These are phyloP conservation scores for Cladosporium sp. DNA, from an alignment of 2,329 filamentous ascomycete genomes.

Conservation along the genomic window DNA sequence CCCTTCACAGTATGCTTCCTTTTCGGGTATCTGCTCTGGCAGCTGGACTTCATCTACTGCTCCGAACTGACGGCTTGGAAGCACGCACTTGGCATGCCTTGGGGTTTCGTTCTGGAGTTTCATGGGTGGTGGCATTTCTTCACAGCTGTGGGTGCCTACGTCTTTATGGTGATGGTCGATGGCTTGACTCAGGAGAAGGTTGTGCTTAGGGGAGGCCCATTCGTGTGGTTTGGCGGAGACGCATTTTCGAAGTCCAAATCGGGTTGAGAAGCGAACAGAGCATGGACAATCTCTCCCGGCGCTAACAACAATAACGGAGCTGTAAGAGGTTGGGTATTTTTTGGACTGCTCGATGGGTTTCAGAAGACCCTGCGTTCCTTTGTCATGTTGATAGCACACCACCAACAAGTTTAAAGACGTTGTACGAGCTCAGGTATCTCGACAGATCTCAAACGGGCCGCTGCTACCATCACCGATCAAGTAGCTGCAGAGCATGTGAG, in stretches of 20 bases:
- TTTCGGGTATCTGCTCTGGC: slow-evolving; percentile 11
- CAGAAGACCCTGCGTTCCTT: too few relatives aligned
- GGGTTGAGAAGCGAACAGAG: too few relatives aligned
- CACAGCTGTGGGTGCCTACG: slow-evolving; percentile 6
- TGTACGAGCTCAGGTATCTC: too few relatives aligned
- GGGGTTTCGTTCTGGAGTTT: slow-evolving; percentile 12
- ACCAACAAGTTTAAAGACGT: too few relatives aligned
- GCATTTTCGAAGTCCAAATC: not conserved
- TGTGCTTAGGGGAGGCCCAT: slow-evolving; percentile 1
- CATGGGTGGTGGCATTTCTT: slow-evolving; percentile 13
- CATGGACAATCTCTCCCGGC: too few relatives aligned
- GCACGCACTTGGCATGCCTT: slow-evolving; percentile 5
- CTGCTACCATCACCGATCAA: too few relatives aligned
- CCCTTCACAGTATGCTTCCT: slow-evolving; percentile 6
- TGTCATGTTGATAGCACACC: too few relatives aligned
- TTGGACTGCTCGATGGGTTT: too few relatives aligned
- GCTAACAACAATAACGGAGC: too few relatives aligned
- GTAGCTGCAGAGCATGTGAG: too few relatives aligned
- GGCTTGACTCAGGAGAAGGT: slow-evolving; percentile 7
- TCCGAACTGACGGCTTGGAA: slow-evolving; percentile 6
- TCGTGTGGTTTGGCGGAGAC: not conserved
- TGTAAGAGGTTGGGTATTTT: too few relatives aligned
- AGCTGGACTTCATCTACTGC: slow-evolving; percentile 14
- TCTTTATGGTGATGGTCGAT: slow-evolving; percentile 12
- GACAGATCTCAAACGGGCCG: too few relatives aligned